Evolutionary conservation across 1,139 yeast species (phyloP).

Genomic region (Candida sojae): DNA sequence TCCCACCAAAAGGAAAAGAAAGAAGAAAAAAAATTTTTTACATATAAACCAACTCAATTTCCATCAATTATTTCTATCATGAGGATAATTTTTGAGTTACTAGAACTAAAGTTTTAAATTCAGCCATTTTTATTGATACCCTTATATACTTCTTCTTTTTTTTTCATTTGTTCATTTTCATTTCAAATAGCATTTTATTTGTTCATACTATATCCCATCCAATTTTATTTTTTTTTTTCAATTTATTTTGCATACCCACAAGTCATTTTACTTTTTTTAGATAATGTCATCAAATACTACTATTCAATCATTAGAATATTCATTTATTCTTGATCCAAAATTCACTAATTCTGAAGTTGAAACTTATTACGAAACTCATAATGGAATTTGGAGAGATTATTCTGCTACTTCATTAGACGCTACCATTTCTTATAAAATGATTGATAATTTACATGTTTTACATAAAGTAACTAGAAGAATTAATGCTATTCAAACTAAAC

Average conservation of each 20-base stretch:
- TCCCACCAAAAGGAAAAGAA: too few relatives aligned
- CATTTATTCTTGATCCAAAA: constrained; percentile 33
- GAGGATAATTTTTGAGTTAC: too few relatives aligned
- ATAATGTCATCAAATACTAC: constrained; percentile 2
- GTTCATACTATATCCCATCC: too few relatives aligned
- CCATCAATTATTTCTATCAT: too few relatives aligned
- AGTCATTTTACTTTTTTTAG: neutral
- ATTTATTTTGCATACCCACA: neutral
- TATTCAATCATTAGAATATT: constrained; percentile 39
- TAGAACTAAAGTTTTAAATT: too few relatives aligned
- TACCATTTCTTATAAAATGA: constrained; percentile 14
- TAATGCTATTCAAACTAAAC: constrained; percentile 18
- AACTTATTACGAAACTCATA: constrained; percentile 30
- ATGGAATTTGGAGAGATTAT: constrained; percentile 35
- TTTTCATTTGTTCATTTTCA: neutral
- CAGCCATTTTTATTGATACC: neutral
- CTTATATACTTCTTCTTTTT: neutral
- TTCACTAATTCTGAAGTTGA: constrained; percentile 11
- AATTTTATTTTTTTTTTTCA: too few relatives aligned
- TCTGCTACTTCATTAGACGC: constrained; percentile 4
- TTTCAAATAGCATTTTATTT: neutral
- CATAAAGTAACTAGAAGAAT: constrained; percentile 18
- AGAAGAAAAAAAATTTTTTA: neutral
- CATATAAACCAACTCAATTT: neutral
- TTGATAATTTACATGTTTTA: constrained; percentile 29